phyloP scores from a whole-genome alignment of 352 stramenopile species.

The Thraustotheca clavata region DNA sequence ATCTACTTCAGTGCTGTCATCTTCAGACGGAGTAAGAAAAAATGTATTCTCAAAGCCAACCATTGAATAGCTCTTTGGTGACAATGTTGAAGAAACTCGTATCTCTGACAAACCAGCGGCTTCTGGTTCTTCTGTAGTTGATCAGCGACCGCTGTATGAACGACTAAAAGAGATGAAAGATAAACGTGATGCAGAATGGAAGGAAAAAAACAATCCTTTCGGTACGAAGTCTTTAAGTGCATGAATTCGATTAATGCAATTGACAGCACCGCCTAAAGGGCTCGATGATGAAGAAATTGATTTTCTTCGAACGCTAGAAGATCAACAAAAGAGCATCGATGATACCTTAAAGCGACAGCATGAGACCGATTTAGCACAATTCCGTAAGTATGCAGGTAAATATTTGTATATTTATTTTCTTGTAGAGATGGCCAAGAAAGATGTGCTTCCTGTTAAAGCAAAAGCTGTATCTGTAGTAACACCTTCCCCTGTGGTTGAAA shows the following conservation, averaged over 20 bases:
- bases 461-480: not conserved
- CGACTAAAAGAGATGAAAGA: conserved; percentile 69
- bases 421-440: conserved; percentile 2
- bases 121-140: conserved; percentile 23
- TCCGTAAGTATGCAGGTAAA: conserved; percentile 31
- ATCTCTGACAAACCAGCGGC: conserved; percentile 53
- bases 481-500: not conserved
- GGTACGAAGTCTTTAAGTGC: conserved; percentile 27
- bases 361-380: conserved; percentile 61
- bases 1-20: conserved; percentile 76
- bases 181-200: conserved; percentile 80
- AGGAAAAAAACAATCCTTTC: conserved; percentile 85
- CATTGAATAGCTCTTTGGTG: conserved; percentile 78
- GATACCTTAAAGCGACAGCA: conserved; percentile 52
- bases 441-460: not conserved
- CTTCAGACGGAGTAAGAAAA: conserved; percentile 59
- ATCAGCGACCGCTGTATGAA: conserved; percentile 65
- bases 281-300: conserved; percentile 79
- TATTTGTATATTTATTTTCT: not conserved
- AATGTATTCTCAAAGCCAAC: not conserved
- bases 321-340: conserved; percentile 37
- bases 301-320: conserved; percentile 69
- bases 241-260: not conserved
- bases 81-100: conserved; percentile 78
- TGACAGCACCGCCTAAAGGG: conserved; percentile 66